phyloP scores from a whole-genome alignment of 164 flowering plant genomes.

The Sedum album region DNA sequence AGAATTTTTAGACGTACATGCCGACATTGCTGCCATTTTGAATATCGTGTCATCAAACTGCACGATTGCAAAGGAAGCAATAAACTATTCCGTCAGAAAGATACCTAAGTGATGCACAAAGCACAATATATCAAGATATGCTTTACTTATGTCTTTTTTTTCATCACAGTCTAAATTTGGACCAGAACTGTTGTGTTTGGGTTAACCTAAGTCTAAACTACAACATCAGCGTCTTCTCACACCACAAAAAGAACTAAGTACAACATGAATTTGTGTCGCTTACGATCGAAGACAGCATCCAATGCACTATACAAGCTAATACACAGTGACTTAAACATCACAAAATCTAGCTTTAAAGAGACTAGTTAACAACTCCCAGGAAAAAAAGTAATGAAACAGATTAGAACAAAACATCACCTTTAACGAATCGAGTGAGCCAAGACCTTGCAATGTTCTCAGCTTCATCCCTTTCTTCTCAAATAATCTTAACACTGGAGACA shows the following conservation, averaged over 20 bases:
- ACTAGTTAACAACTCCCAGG: not conserved
- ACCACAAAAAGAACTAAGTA: not conserved
- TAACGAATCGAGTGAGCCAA: conserved; percentile 5
- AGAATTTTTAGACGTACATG: conserved; percentile 17
- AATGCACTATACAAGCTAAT: not conserved
- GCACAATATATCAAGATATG: not conserved
- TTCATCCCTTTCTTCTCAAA: not conserved
- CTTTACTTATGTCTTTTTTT: not conserved
- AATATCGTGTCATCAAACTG: conserved; percentile 31
- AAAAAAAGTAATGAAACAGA: not conserved
- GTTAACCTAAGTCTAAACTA: not conserved
- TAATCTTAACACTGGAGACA: not conserved
- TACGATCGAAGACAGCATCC: not conserved
- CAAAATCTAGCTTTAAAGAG: not conserved
- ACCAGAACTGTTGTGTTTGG: too few species aligned
- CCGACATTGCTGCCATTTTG: conserved; percentile 21
- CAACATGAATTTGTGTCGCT: not conserved
- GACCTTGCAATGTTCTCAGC: not conserved
- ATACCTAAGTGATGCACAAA: not conserved
- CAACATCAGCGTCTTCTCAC: not conserved
- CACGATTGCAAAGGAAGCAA: conserved; percentile 14
- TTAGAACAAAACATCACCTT: not conserved
- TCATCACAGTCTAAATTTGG: too few species aligned
- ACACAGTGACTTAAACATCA: not conserved
- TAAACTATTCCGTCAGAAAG: not conserved